phyloP scores from a whole-genome alignment of 2,329 filamentous ascomycete species.

The Pseudocercospora fijiensis region DNA sequence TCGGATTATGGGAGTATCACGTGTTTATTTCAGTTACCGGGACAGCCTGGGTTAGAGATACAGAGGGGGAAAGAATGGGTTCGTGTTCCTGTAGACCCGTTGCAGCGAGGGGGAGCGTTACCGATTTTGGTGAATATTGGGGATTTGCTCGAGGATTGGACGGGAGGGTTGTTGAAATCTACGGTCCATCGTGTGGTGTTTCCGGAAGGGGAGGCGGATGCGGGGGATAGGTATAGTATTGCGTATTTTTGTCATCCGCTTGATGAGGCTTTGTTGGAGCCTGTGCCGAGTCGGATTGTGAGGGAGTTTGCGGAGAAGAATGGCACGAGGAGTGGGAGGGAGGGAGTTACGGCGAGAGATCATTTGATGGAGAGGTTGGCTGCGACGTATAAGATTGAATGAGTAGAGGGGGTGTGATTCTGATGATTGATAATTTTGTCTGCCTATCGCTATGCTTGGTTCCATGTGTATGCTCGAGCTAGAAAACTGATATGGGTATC shows the following conservation, averaged over 20 bases:
- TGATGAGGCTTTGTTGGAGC: constrained; percentile 54
- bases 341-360: constrained; percentile 56
- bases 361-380: constrained; percentile 59
- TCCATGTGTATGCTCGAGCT: neutral
- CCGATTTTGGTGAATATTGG: constrained; percentile 74
- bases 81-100: constrained; percentile 47
- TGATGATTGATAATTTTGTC: neutral
- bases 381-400: constrained; percentile 55
- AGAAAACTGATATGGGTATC: neutral
- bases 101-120: constrained; percentile 41
- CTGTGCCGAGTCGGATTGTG: constrained; percentile 56
- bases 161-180: constrained; percentile 78
- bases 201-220: constrained; percentile 38
- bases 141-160: constrained; percentile 80
- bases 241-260: constrained; percentile 64
- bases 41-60: constrained; percentile 85
- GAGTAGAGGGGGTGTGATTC: neutral
- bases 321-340: constrained; percentile 35
- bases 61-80: constrained; percentile 47
- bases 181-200: constrained; percentile 90
- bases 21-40: constrained; percentile 77
- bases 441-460: constrained; percentile 29
- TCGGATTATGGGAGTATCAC: constrained; percentile 76
- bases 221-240: constrained; percentile 33
- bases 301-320: constrained; percentile 38